A percentile compares a stretch with the other conserved stretches of the same genome.
phyloP scores from a whole-genome alignment of 2,329 filamentous ascomycete species.

The Emergomyces pasteurianus region DNA sequence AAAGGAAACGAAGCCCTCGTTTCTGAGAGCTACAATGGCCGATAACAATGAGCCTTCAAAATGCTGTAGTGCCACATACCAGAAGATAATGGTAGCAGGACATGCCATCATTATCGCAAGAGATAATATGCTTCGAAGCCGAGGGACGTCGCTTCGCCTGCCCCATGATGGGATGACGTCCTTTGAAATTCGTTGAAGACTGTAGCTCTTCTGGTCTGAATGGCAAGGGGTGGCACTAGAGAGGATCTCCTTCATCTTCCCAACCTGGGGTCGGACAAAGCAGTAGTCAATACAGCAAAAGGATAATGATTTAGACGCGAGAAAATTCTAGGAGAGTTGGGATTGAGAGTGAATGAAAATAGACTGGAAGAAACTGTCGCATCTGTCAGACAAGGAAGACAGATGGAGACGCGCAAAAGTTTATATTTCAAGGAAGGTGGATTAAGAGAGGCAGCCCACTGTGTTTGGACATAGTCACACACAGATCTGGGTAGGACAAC shows the following conservation, averaged over 20 bases:
- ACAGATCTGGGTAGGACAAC: neutral
- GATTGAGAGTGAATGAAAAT: neutral
- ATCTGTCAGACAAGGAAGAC: neutral
- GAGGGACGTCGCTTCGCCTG: neutral
- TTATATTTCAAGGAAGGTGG: neutral
- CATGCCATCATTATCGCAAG: conserved; percentile 14
- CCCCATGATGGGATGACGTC: conserved; percentile 2
- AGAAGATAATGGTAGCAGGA: conserved; percentile 14
- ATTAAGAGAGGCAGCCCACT: neutral
- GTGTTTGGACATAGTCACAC: neutral
- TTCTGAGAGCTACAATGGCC: conserved; percentile 7
- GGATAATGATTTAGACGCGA: neutral
- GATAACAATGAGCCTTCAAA: conserved; percentile 14
- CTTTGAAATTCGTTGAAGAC: neutral
- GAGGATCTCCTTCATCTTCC: conserved; percentile 1
- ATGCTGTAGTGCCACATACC: conserved; percentile 13
- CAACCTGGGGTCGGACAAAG: neutral
- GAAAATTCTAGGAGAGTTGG: neutral
- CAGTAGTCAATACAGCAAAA: neutral
- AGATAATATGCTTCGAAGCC: neutral
- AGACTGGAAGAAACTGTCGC: neutral
- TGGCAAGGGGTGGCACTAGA: neutral
- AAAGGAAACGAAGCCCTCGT: conserved; percentile 11
- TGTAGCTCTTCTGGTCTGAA: neutral
- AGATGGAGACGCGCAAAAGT: neutral